Percentiles rank a stretch among this genome's conserved stretches.
Evolutionary conservation across 345 rosid species (phyloP).

Genomic region (Dimocarpus longan): DNA sequence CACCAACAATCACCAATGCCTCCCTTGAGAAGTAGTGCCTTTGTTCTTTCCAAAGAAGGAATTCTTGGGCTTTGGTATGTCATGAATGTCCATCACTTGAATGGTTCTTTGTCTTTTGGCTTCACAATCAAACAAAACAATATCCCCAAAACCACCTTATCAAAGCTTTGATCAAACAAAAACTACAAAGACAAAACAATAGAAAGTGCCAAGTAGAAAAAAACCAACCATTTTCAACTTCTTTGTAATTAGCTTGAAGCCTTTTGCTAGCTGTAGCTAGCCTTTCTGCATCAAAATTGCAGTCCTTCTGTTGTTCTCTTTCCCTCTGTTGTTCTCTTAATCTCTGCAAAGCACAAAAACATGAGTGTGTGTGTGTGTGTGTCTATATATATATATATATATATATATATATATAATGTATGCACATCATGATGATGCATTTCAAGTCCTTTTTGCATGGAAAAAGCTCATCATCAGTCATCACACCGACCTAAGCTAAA

Average conservation of each 20-base stretch:
- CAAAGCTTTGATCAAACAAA: not conserved
- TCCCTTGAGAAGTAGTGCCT: slow-evolving; percentile 83
- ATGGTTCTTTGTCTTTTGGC: slow-evolving; percentile 99
- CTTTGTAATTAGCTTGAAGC: slow-evolving; percentile 86
- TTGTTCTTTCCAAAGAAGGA: slow-evolving; percentile 84
- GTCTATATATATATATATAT: not conserved
- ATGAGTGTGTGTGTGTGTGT: not conserved
- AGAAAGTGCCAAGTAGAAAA: not conserved
- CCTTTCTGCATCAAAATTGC: slow-evolving; percentile 58
- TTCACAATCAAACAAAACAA: slow-evolving; percentile 43
- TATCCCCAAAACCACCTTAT: slow-evolving; percentile 6
- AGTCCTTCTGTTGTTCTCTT: slow-evolving; percentile 50
- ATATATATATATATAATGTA: not conserved
- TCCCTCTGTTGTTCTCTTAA: slow-evolving; percentile 58
- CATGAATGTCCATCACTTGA: slow-evolving; percentile 98
- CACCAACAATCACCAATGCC: slow-evolving; percentile 74
- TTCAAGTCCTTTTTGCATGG: not conserved
- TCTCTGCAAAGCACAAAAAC: slow-evolving; percentile 49
- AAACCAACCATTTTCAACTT: slow-evolving; percentile 86
- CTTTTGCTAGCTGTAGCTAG: slow-evolving; percentile 76
- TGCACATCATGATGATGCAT: not conserved
- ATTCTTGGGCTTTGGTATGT: slow-evolving; percentile 95
- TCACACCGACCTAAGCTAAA: slow-evolving; percentile 17
- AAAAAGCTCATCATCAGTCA: not conserved
- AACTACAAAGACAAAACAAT: not conserved